These are phyloP conservation scores for Verticillium albo-atrum DNA, from an alignment of 2,329 filamentous ascomycete species.

Conservation along the genomic window DNA sequence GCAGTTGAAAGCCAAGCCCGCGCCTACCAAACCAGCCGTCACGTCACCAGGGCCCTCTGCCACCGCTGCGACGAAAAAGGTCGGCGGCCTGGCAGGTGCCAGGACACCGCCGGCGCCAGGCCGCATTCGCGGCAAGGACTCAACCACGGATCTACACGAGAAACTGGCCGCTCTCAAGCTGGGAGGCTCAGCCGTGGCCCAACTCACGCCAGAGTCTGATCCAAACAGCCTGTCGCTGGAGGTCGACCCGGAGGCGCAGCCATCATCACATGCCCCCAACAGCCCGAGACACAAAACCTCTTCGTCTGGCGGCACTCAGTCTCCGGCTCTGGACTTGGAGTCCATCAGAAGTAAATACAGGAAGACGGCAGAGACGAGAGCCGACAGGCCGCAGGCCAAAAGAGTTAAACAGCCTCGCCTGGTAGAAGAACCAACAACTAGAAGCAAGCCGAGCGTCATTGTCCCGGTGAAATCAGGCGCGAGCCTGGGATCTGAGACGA, in stretches of 20 bases:
- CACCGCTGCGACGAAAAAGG: slow-evolving; percentile 5
- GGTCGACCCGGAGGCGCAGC: slow-evolving; percentile 8
- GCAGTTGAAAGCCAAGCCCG: slow-evolving; percentile 9
- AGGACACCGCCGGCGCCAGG: slow-evolving; percentile 11
- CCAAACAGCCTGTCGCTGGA: slow-evolving; percentile 2
- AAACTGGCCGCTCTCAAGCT: slow-evolving; percentile 9
- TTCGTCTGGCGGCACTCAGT: neutral
- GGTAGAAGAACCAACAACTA: neutral
- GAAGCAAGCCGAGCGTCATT: neutral
- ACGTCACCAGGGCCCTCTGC: neutral
- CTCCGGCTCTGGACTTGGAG: neutral
- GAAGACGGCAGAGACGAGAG: neutral
- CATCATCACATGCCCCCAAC: neutral
- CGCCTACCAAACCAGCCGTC: neutral
- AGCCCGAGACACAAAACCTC: slow-evolving; percentile 1
- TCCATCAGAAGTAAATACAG: neutral
- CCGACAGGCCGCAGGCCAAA: neutral
- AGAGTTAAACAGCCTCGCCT: neutral
- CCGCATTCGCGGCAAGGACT: neutral
- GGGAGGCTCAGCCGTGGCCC: neutral
- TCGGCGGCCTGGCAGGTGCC: neutral
- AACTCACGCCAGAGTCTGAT: neutral
- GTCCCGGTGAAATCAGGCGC: neutral
- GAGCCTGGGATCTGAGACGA: neutral
- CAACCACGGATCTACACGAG: slow-evolving; percentile 1